A percentile compares a stretch with the other conserved stretches of the same genome.
Conservation (phyloP, 495 filamentous ascomycete species). For the Penicillium bovifimosum region DNA sequence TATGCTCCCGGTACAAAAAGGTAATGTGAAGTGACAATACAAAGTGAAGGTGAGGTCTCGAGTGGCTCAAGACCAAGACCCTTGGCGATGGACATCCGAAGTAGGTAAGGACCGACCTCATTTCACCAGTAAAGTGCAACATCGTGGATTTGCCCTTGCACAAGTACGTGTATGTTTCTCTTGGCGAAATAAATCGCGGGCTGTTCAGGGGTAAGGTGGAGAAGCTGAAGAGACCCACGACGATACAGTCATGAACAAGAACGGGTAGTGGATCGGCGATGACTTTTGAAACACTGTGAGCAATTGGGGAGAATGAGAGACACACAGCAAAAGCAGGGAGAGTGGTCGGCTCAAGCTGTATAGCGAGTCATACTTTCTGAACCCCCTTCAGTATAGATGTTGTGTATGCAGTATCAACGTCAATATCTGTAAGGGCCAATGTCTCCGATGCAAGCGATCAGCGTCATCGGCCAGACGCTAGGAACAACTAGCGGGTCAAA, state of each 20-base stretch:
- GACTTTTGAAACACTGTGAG: constrained; percentile 11
- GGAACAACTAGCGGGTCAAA: constrained; percentile 5
- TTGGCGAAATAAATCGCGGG: constrained; percentile 20
- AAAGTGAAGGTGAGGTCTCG: too few species aligned
- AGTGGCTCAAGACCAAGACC: neutral
- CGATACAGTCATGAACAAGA: constrained; percentile 17
- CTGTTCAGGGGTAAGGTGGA: constrained; percentile 31
- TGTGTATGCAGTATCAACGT: neutral
- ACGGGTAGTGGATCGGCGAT: constrained; percentile 22
- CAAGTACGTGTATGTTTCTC: constrained; percentile 5
- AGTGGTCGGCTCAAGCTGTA: neutral
- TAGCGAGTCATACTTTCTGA: neutral
- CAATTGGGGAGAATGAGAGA: neutral
- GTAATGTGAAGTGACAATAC: neutral
- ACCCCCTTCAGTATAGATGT: neutral
- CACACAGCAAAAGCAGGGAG: neutral
- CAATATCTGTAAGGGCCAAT: neutral
- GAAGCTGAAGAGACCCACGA: constrained; percentile 5
- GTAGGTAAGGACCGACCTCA: constrained; percentile 14
- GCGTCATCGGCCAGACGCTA: constrained; percentile 3
- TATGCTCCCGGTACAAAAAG: neutral
- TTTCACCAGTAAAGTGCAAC: constrained; percentile 9
- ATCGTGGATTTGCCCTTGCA: constrained; percentile 10
- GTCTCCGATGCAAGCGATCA: constrained; percentile 1
- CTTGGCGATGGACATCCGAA: constrained; percentile 7